Base-by-base conservation (phyloP, 2,329 filamentous ascomycete genomes). In the Ascochyta lentis region DNA sequence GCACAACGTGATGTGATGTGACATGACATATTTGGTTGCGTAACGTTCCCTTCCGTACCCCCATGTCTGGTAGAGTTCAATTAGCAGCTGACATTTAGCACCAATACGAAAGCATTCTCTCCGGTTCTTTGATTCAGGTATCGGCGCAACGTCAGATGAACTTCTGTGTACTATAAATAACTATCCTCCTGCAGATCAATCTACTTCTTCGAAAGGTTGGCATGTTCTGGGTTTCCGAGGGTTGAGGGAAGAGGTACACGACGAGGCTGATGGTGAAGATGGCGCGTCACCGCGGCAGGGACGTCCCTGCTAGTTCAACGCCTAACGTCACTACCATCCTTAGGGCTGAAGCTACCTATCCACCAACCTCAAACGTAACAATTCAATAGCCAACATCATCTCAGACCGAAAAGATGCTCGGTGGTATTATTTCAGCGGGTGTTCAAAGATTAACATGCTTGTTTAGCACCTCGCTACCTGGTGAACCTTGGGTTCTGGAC, bases 401-500 rank as follows among this genome's bases (percentile, higher is more conserved):
- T 29, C 7, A 27, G 24, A 2, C 29, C n/a, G 4, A 35, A 8
- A 15, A 27, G 31, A 53, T 53, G 49, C 13, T 53, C 12, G 31
- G 43, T 37, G 34, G 23, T 15, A 15, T 47, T n/a, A 6, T 47
- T 2, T 3, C 22, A 2, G 22, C 41, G 27, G 43, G 29, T 8
- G 3, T 46, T 42, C 23, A 35, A 6, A 16, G 42, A n/a, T 26
- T 45, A 4, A 24, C 24, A 9, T 24, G 23, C 23, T 33, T 34
- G 13, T 12, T 42, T 31, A 42, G 29, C 31, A 43, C 29, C 37
- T 31, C 29, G 29, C 35, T 24, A 41, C 15, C 29, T 43, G 39
- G 34, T 43, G 39, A 39, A 43, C 48, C 43, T 10, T 56, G 47
- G 48, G 24, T 34, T n/a, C 43, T 52, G 13, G 33, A 39, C 23